Percentiles rank a stretch among this genome's conserved stretches.
phyloP scores from a whole-genome alignment of 2,329 filamentous ascomycete genomes.

The Neonectria neomacrospora region DNA sequence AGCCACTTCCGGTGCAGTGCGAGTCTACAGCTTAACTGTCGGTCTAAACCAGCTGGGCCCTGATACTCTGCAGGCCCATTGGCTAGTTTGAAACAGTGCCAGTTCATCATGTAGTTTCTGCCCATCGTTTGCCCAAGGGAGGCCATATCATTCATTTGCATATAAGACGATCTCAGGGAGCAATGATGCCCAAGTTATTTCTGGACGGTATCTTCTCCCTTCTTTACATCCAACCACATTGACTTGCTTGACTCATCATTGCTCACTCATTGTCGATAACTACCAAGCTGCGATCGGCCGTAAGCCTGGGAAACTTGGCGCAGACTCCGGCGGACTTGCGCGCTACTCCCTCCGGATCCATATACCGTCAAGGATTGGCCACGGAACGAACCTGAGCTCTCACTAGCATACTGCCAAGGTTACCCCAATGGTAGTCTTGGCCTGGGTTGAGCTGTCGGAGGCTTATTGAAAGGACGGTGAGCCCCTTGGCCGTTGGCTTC shows the following conservation, averaged over 20 bases:
- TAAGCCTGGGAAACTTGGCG: not conserved
- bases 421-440: slow-evolving; percentile 5
- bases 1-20: no score
- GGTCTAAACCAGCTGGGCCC: not conserved
- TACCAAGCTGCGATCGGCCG: not conserved
- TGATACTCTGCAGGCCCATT: not conserved
- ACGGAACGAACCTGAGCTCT: slow-evolving; percentile 7
- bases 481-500: not conserved
- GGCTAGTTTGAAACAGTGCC: not conserved
- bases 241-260: not conserved
- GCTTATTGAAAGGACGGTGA: not conserved
- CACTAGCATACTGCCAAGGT: slow-evolving; percentile 11
- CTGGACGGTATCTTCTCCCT: not conserved
- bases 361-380: slow-evolving; percentile 5
- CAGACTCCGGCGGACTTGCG: slow-evolving; percentile 3
- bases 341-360: slow-evolving; percentile 7
- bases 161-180: not conserved
- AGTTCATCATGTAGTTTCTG: not conserved
- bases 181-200: not conserved
- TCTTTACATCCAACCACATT: not conserved
- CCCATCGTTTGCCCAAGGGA: not conserved
- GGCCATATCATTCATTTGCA: not conserved
- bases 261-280: not conserved
- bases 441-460: not conserved
- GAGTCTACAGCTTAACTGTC: not conserved